Evolutionary conservation across 305 asterid species (phyloP), one percentile per base, ranked within the genome.

Genomic region (Andrographis paniculata): DNA sequence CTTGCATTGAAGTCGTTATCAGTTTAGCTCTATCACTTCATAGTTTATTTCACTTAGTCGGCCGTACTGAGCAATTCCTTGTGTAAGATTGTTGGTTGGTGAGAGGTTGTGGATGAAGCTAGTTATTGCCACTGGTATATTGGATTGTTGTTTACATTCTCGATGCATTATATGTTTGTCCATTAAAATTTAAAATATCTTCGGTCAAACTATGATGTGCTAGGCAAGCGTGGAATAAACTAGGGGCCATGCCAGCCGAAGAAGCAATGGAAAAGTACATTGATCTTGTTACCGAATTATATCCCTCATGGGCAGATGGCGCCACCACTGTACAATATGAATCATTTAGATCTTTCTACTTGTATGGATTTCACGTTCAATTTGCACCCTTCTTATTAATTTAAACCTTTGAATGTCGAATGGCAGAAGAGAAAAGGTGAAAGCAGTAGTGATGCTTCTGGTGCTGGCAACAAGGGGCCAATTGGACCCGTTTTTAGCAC

Each of bases 211-310:
- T n/a, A n/a, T n/a, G 40, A 43, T 64, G 35, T 75, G 62, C 52
- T 69, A 87, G 99, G 99, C 86, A 87, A 79, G 95, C 94, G 42
- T 92, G 99, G 97, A 82, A 87, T 53, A 87, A 81, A 50, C 63
- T 92, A 66, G 95, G 99, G 23, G 61, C 97, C 55, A 84, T 92
- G 94, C 88, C 97, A 43, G 82, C 97, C 20, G 99, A 92, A 73
- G 99, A 84, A 63, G 99, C 97, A 61, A 87, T 87, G 99, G 69
- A 75, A 54, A 80, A 84, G 69, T 92, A 92, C 59, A 70, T 84
- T 66, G 94, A 77, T 66, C 84, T 79, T 54, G 84, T 92, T 31
- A 64, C 79, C 0, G 88, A 78, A 59, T 74, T 92, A 57, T 81
- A 74, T 72, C 99, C 97, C 60, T 39, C 94, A 48, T 92, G 99